Conservation (phyloP, 108 stramenopile species). For the Thalassiosira profunda region DNA sequence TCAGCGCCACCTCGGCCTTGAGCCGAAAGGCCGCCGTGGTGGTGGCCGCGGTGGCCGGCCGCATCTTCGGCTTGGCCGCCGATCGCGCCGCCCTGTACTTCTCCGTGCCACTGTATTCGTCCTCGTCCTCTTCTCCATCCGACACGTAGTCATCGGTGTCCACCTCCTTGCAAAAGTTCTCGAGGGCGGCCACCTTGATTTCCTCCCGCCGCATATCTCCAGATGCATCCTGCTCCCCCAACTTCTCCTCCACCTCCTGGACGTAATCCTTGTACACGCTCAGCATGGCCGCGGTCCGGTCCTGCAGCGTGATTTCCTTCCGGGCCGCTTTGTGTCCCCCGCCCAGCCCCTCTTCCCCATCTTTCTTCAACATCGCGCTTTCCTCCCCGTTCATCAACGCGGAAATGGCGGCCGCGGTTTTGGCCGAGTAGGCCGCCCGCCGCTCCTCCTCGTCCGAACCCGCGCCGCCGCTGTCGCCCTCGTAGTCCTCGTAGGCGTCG, state of each 20-base stretch:
- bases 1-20: constrained; percentile 30
- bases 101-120: background rate
- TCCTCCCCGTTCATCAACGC: constrained; percentile 9
- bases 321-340: background rate
- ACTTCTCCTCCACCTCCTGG: constrained; percentile 5
- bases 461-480: background rate
- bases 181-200: constrained; percentile 30
- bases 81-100: background rate
- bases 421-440: constrained; percentile 14
- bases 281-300: constrained; percentile 34
- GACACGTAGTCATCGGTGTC: background rate
- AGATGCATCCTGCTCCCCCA: background rate
- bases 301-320: constrained; percentile 24
- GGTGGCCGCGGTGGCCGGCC: constrained; percentile 29
- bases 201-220: constrained; percentile 4
- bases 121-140: background rate
- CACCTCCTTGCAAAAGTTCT: constrained; percentile 31
- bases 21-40: constrained; percentile 40
- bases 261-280: constrained; percentile 37
- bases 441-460: background rate
- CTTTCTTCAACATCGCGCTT: background rate
- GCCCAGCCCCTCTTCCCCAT: background rate
- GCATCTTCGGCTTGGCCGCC: background rate
- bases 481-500: background rate
- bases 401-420: constrained; percentile 31